Evolutionary conservation across 768 basidiomycete species (phyloP).

Genomic region (Kondoa subrosea): DNA sequence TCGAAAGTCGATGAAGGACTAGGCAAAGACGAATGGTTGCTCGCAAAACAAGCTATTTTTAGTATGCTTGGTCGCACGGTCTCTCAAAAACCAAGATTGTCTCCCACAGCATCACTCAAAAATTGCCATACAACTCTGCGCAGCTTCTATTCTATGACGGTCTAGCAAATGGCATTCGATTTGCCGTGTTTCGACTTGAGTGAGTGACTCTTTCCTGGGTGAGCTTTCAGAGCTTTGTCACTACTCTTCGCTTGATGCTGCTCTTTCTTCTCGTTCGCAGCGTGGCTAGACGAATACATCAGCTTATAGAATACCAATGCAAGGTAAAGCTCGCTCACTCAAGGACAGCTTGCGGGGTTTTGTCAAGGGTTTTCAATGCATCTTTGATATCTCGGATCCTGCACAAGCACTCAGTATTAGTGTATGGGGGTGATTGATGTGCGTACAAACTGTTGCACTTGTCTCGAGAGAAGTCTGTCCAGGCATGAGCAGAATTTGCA

Average conservation of each 20-base stretch:
- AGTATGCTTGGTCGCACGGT: no score
- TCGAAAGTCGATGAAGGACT: no score
- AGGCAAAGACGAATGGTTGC: no score
- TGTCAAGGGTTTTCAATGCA: slow-evolving; percentile 26
- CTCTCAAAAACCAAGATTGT: no score
- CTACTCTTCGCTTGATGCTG: neutral
- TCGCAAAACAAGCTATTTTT: no score
- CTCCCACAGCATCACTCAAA: no score
- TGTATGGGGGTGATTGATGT: neutral
- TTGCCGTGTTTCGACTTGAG: slow-evolving; percentile 12
- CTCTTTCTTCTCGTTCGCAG: neutral
- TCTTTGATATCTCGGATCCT: neutral
- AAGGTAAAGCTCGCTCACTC: slow-evolving; percentile 20
- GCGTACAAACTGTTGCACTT: neutral
- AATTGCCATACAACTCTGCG: no score
- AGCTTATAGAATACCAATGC: neutral
- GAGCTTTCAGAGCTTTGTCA: slow-evolving; percentile 7
- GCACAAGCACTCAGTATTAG: neutral
- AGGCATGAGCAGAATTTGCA: neutral
- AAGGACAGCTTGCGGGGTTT: slow-evolving; percentile 25
- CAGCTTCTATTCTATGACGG: neutral
- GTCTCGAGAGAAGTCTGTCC: neutral
- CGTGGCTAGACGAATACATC: neutral
- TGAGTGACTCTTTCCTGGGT: slow-evolving; percentile 29
- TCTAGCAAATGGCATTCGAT: neutral